Evolutionary conservation across 768 basidiomycete genomes (phyloP).

Genomic region (Kwoniella europaea): DNA sequence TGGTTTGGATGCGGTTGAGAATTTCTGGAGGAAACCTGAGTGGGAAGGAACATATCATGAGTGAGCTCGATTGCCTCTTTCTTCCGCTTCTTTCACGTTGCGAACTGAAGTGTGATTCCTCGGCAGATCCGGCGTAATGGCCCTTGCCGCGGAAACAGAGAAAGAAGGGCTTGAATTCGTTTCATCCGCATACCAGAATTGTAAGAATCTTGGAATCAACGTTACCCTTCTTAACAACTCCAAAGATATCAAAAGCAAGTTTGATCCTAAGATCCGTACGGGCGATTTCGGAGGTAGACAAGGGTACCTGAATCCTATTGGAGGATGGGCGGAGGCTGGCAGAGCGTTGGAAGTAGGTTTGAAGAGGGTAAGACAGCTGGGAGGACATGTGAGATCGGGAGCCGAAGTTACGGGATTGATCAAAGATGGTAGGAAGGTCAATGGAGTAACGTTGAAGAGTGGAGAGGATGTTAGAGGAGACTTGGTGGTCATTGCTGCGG

Average conservation of each 20-base stretch:
- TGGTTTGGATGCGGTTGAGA: slow-evolving; percentile 74
- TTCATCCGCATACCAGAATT: slow-evolving; percentile 68
- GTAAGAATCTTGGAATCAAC: slow-evolving; percentile 65
- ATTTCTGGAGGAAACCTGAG: slow-evolving; percentile 69
- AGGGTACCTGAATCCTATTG: slow-evolving; percentile 75
- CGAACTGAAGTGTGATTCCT: too few species aligned
- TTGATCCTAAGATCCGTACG: slow-evolving; percentile 61
- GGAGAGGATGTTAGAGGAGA: slow-evolving; percentile 64
- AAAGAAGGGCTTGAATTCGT: slow-evolving; percentile 61
- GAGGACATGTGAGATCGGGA: slow-evolving; percentile 67
- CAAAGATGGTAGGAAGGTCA: slow-evolving; percentile 58
- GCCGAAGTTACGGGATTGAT: slow-evolving; percentile 66
- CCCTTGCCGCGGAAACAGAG: slow-evolving; percentile 60
- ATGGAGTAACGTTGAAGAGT: slow-evolving; percentile 69
- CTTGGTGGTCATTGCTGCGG: slow-evolving; percentile 60
- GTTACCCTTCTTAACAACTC: slow-evolving; percentile 60
- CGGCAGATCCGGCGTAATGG: slow-evolving; percentile 71
- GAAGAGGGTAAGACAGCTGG: slow-evolving; percentile 65
- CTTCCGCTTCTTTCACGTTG: not conserved
- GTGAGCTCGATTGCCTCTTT: slow-evolving; percentile 61
- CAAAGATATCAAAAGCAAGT: slow-evolving; percentile 62
- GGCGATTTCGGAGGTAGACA: slow-evolving; percentile 44
- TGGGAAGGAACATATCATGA: slow-evolving; percentile 71
- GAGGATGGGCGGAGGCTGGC: slow-evolving; percentile 83
- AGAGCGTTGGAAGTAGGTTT: slow-evolving; percentile 69